A percentile compares a stretch with the other conserved stretches of the same genome.
Evolutionary conservation across 176 grass and related monocot species (phyloP).

Genomic region (Melocanna baccifera): DNA sequence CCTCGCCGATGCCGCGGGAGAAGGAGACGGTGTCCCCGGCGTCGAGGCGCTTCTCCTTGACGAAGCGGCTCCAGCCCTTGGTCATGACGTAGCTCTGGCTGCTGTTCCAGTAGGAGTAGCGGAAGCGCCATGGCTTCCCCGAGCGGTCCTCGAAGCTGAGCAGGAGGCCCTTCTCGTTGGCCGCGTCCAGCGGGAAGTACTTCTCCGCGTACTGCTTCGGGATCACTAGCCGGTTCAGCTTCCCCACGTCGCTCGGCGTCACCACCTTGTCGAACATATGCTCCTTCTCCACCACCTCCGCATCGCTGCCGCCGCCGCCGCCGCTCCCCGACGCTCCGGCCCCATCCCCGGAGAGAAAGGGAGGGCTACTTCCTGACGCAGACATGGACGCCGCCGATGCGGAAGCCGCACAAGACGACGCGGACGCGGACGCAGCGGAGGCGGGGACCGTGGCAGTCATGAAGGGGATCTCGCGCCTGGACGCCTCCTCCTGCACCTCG

Average conservation of each 20-base stretch:
- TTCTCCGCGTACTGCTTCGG: conserved; percentile 99
- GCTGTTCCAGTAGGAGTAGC: conserved; percentile 99
- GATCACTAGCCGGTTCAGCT: conserved; percentile 96
- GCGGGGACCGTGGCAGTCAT: conserved; percentile 14
- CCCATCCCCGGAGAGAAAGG: conserved; percentile 31
- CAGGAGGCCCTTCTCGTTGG: conserved; percentile 78
- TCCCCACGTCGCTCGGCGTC: conserved; percentile 96
- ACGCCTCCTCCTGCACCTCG: conserved; percentile 32
- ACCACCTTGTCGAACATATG: conserved; percentile 99
- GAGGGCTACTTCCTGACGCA: conserved; percentile 30
- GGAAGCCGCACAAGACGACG: conserved; percentile 4
- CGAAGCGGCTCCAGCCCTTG: conserved; percentile 98
- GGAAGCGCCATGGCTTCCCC: conserved; percentile 96
- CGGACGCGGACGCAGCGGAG: conserved; percentile 24
- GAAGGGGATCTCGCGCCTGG: conserved; percentile 47
- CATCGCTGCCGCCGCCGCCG: not conserved
- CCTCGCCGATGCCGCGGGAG: conserved; percentile 63
- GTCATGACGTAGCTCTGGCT: conserved; percentile 99
- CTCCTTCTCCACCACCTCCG: conserved; percentile 61
- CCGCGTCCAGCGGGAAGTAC: conserved; percentile 80
- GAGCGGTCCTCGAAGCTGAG: conserved; percentile 85
- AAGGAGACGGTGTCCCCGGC: conserved; percentile 94
- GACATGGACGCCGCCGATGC: conserved; percentile 4
- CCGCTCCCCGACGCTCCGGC: conserved; percentile 46
- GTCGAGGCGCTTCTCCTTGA: conserved; percentile 96